Base-by-base conservation (phyloP, 2,329 filamentous ascomycete genomes). In the Orbilia brochopaga region DNA sequence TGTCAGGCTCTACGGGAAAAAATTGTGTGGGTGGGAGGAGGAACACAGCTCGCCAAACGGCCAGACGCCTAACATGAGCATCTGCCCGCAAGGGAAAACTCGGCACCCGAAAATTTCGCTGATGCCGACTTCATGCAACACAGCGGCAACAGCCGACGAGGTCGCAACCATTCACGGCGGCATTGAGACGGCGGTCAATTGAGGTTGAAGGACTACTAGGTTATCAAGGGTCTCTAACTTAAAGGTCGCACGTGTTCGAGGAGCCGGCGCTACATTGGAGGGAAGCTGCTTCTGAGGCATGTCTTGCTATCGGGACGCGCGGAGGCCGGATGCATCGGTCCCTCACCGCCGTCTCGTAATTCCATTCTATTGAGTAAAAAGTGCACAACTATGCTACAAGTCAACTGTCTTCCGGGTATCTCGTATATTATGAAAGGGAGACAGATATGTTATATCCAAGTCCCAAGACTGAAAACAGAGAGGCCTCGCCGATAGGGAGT, bases 91-190 rank as follows among this genome's bases (percentile, higher is more conserved):
- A n/a, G 64, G 64, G 42, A 69, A 69, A 72, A 72, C 23, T 64
- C 67, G 53, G 60, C n/a, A 72, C 55, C 60, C 60, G 67, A 65
- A 72, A 72, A 51, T 65, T 57, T 58, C 42, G 52, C 60, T 64
- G 60, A 56, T 56, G 67, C 60, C 60, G 67, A 72, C 67, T 65
- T 72, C 55, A 65, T 61, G 64, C 67, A 72, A 63, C 60, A 64
- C 60, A 62, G 46, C 32, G 32, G 13, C 50, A 42, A 42, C 24
- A 44, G 35, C 44, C 8, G 15, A 23, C n/a, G n/a, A 4, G 11
- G 8, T 32, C 27, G 27, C 3, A 4, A 8, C 27, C 8, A 8
- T 32, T n/a, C n/a, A 8, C 27, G 27, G 27, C 27, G 27, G 27
- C 4, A 8, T 32, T 3, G 15, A 21, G 4, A 48, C 21, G 15